A percentile compares a stretch with the other conserved stretches of the same genome.
Conservation (phyloP, 768 basidiomycete species). For the Boletus edulis region DNA sequence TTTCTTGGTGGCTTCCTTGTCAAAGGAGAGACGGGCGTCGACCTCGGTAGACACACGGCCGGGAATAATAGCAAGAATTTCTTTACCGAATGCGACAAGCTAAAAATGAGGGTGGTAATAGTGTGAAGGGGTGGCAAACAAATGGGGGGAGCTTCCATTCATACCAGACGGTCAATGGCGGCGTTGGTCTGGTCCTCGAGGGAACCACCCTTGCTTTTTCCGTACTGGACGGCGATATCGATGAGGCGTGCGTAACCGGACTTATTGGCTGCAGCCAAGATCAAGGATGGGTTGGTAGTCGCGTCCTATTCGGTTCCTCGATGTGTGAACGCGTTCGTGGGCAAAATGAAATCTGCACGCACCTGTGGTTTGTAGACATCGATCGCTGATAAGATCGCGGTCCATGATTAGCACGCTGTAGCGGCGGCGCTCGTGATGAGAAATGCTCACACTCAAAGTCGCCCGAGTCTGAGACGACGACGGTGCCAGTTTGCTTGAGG, state of each 20-base stretch:
- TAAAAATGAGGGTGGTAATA: slow-evolving; percentile 33
- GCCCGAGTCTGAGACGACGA: slow-evolving; percentile 96
- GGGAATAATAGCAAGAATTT: slow-evolving; percentile 92
- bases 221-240: slow-evolving; percentile 69
- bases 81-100: slow-evolving; percentile 98
- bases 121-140: slow-evolving; percentile 7
- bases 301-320: slow-evolving; percentile 63
- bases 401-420: slow-evolving; percentile 23
- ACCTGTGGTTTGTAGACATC: slow-evolving; percentile 95
- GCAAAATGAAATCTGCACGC: slow-evolving; percentile 20
- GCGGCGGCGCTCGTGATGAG: slow-evolving; percentile 15
- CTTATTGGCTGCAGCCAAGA: slow-evolving; percentile 92
- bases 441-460: slow-evolving; percentile 75
- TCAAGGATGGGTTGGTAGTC: slow-evolving; percentile 95
- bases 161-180: slow-evolving; percentile 86
- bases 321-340: slow-evolving; percentile 3
- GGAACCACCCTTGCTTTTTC: slow-evolving; percentile 78
- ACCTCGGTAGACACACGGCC: slow-evolving; percentile 99
- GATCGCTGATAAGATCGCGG: slow-evolving; percentile 60
- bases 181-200: slow-evolving; percentile 71
- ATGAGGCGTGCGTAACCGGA: slow-evolving; percentile 80
- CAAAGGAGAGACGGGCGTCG: slow-evolving; percentile 95
- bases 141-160: slow-evolving; percentile 30
- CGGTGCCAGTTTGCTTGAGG: slow-evolving; percentile 90
- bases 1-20: slow-evolving; percentile 87